Evolutionary conservation across 768 basidiomycete species (phyloP).

Genomic region (Lentinus brumalis): DNA sequence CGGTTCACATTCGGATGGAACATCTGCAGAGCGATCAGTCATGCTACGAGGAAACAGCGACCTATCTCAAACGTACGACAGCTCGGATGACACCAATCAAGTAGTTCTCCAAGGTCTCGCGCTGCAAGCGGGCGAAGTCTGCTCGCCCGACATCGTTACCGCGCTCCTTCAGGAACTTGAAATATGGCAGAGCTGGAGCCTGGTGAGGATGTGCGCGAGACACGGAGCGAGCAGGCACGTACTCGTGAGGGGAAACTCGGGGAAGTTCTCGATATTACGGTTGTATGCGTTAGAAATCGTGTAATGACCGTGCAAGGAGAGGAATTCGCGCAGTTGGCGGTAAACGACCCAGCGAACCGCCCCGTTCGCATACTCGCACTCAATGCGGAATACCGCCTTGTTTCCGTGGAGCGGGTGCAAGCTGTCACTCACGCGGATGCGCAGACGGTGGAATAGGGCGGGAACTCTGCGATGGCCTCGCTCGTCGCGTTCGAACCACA

Average conservation of each 20-base stretch:
- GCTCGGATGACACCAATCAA: slow-evolving; percentile 85
- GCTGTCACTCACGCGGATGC: slow-evolving; percentile 85
- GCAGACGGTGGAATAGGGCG: slow-evolving; percentile 73
- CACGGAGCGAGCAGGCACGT: slow-evolving; percentile 19
- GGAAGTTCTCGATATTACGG: slow-evolving; percentile 72
- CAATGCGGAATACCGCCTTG: slow-evolving; percentile 86
- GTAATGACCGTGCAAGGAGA: slow-evolving; percentile 89
- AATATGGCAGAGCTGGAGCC: slow-evolving; percentile 76
- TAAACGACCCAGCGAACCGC: slow-evolving; percentile 94
- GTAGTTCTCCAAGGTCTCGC: slow-evolving; percentile 85
- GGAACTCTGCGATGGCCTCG: slow-evolving; percentile 81
- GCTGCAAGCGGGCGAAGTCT: slow-evolving; percentile 81
- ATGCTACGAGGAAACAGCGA: slow-evolving; percentile 1
- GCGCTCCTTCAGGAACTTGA: slow-evolving; percentile 75
- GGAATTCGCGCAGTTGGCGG: slow-evolving; percentile 88
- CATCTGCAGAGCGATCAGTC: slow-evolving; percentile 57
- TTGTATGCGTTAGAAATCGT: slow-evolving; percentile 80
- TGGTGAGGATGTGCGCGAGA: not conserved
- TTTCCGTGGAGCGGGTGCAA: slow-evolving; percentile 75
- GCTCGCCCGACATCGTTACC: slow-evolving; percentile 56
- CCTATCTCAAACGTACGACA: slow-evolving; percentile 52
- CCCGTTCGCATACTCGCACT: slow-evolving; percentile 96
- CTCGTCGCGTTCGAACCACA: slow-evolving; percentile 90
- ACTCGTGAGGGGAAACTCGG: slow-evolving; percentile 91
- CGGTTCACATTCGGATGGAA: slow-evolving; percentile 93